phyloP scores from a whole-genome alignment of 2,329 filamentous ascomycete genomes.

The Coniochaeta hoffmannii region DNA sequence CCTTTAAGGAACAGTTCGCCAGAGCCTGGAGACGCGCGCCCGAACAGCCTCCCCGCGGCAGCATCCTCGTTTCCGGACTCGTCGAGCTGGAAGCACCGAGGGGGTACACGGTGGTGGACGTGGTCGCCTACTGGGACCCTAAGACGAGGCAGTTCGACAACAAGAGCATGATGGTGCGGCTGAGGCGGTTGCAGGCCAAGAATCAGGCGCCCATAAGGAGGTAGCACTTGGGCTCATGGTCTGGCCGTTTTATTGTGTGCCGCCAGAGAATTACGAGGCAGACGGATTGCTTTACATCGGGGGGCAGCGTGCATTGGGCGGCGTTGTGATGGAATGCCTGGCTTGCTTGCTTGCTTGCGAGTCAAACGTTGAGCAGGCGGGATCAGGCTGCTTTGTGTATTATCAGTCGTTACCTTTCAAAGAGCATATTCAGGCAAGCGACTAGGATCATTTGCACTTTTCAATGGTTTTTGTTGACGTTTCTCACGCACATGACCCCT shows the following conservation, averaged over 20 bases:
- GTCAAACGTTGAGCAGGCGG: neutral
- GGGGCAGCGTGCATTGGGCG: neutral
- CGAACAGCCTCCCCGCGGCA: constrained; percentile 39
- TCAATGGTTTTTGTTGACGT: too few species aligned
- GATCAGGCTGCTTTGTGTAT: neutral
- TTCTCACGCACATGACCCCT: too few species aligned
- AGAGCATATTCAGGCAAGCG: too few species aligned
- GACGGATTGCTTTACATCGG: neutral
- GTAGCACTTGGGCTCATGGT: too few species aligned
- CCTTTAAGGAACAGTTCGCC: constrained; percentile 26
- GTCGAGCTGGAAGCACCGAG: constrained; percentile 43
- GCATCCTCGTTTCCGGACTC: constrained; percentile 44
- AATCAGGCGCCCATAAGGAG: constrained; percentile 21
- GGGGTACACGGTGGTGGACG: constrained; percentile 42
- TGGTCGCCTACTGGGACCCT: constrained; percentile 47
- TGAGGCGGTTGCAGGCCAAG: constrained; percentile 37
- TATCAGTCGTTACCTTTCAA: neutral
- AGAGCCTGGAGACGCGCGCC: constrained; percentile 39
- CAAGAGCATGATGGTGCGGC: constrained; percentile 25
- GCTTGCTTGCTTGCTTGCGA: neutral
- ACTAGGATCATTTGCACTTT: too few species aligned
- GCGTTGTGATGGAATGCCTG: neutral
- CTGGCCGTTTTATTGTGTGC: too few species aligned
- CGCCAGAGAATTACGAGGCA: too few species aligned
- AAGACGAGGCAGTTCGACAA: constrained; percentile 39